Conservation (phyloP, 257 asterid species). For the Ophiorrhiza pumila region DNA sequence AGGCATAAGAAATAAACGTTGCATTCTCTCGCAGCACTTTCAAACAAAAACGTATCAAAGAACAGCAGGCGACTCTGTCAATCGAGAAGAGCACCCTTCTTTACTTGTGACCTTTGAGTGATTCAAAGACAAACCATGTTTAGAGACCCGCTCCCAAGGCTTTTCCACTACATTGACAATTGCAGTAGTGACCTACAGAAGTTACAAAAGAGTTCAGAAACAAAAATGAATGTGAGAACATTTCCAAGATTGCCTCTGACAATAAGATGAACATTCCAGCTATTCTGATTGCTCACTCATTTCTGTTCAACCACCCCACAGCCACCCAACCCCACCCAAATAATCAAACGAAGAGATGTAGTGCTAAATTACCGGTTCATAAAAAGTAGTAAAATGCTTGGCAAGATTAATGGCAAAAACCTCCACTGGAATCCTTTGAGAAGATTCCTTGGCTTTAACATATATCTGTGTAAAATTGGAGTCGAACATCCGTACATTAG, state of each 20-base stretch:
- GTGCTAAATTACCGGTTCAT: constrained; percentile 50
- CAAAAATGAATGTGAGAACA: not conserved
- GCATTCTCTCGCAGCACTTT: not conserved
- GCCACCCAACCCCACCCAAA: too few relatives aligned
- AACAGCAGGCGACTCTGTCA: not conserved
- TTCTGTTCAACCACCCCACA: not conserved
- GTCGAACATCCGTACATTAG: not conserved
- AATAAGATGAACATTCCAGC: not conserved
- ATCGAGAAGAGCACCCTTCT: not conserved
- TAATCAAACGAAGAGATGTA: not conserved
- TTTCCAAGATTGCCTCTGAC: not conserved
- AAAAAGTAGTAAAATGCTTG: constrained; percentile 74
- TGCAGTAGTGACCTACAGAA: constrained; percentile 72
- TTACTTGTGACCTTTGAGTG: not conserved
- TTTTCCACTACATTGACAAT: constrained; percentile 70
- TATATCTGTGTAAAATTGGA: constrained; percentile 70
- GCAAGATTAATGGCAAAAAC: constrained; percentile 86
- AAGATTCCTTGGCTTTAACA: constrained; percentile 88
- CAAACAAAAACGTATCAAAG: not conserved
- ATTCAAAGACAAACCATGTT: constrained; percentile 55
- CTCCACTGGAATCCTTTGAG: constrained; percentile 63
- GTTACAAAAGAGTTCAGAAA: not conserved
- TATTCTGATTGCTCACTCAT: not conserved
- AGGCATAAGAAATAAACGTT: not conserved
- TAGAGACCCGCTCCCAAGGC: constrained; percentile 86